phyloP scores from a whole-genome alignment of 345 rosid genomes.

The Pugionium cornutum region DNA sequence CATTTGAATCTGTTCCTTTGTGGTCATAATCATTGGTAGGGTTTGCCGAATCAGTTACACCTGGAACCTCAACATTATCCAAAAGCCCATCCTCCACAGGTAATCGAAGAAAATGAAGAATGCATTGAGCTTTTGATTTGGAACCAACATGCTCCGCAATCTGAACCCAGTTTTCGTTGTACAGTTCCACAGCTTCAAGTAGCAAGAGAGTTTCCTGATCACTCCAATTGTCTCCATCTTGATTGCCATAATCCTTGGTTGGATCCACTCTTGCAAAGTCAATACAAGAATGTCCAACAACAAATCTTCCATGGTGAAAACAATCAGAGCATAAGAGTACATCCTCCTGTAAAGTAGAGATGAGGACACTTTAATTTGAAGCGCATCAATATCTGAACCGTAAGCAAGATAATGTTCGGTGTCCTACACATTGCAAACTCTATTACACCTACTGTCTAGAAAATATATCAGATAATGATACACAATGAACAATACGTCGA shows the following conservation, averaged over 20 bases:
- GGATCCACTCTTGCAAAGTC: constrained; percentile 80
- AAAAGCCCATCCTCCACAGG: constrained; percentile 84
- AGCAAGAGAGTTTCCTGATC: constrained; percentile 89
- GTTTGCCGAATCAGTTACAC: constrained; percentile 42
- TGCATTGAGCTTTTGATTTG: constrained; percentile 96
- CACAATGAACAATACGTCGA: constrained; percentile 10
- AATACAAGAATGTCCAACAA: constrained; percentile 81
- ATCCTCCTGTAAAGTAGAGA: constrained; percentile 67
- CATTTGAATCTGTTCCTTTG: constrained; percentile 58
- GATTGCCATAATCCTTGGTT: constrained; percentile 59
- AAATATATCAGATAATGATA: constrained; percentile 11
- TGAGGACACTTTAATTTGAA: constrained; percentile 21
- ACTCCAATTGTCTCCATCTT: constrained; percentile 87
- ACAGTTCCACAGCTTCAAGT: constrained; percentile 91
- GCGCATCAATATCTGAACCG: constrained; percentile 3
- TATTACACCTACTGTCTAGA: constrained; percentile 6
- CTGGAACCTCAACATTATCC: constrained; percentile 84
- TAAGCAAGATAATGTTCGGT: constrained; percentile 7
- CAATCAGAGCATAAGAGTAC: constrained; percentile 68
- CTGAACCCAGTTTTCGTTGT: constrained; percentile 83
- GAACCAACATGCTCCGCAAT: constrained; percentile 91
- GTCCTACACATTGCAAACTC: background rate
- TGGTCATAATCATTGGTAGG: constrained; percentile 55
- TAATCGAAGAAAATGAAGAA: constrained; percentile 85
- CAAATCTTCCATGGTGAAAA: constrained; percentile 86